Evolutionary conservation across 1,284 basidiomycete species (phyloP).

Genomic region (Coniophora puteana): DNA sequence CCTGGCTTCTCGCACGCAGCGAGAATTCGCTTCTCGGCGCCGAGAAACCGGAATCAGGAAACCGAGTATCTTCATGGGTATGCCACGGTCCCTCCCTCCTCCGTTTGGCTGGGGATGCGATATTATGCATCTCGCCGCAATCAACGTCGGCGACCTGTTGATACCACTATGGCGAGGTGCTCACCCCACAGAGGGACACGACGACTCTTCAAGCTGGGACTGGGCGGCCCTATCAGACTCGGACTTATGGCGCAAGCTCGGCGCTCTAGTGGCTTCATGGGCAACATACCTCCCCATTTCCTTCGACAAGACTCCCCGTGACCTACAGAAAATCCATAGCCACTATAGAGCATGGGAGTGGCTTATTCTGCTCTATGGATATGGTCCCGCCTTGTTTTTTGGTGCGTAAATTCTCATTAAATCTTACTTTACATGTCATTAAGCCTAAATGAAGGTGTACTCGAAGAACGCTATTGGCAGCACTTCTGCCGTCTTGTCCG

Average conservation of each 20-base stretch:
- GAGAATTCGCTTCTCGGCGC: constrained; percentile 6
- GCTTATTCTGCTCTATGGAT: constrained; percentile 15
- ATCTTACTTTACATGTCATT: too few species aligned
- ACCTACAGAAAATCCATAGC: constrained; percentile 26
- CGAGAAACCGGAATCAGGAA: constrained; percentile 10
- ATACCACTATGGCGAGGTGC: constrained; percentile 20
- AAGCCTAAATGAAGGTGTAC: too few species aligned
- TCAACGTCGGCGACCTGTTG: constrained; percentile 27
- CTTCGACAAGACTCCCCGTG: constrained; percentile 23
- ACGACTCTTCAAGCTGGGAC: constrained; percentile 24
- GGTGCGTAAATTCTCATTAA: constrained; percentile 10
- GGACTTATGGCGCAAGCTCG: background rate
- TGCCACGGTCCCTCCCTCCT: constrained; percentile 7
- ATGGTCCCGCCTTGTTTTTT: constrained; percentile 18
- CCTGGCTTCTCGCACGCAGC: background rate
- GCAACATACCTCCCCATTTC: constrained; percentile 21
- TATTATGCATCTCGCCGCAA: constrained; percentile 27
- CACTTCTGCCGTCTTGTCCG: background rate
- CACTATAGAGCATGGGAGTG: constrained; percentile 28
- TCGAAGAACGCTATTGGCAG: background rate
- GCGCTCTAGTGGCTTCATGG: constrained; percentile 3
- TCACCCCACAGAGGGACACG: constrained; percentile 17
- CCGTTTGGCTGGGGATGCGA: constrained; percentile 14
- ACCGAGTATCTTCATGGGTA: constrained; percentile 10
- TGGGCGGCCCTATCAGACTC: constrained; percentile 24